These are phyloP conservation scores for Ophiognomonia clavigignenti-juglandacearum DNA, from an alignment of 2,329 filamentous ascomycete genomes.

Conservation along the genomic window DNA sequence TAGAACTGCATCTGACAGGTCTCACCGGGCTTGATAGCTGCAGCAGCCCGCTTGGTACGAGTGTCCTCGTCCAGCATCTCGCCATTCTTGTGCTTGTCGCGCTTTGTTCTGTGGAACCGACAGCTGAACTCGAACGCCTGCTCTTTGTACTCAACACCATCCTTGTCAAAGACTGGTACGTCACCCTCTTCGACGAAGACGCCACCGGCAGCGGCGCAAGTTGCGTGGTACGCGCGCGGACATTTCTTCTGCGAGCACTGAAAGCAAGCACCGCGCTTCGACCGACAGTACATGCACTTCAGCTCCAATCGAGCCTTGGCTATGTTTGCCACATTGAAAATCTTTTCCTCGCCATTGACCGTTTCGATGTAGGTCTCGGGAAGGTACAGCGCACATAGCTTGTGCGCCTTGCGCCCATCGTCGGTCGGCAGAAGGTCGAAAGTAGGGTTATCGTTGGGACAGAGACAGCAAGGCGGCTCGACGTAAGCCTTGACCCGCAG, in stretches of 20 bases:
- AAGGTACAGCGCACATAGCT: conserved; percentile 83
- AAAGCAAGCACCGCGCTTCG: conserved; percentile 92
- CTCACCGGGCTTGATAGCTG: conserved; percentile 64
- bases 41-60: conserved; percentile 64
- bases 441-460: conserved; percentile 81
- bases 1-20: conserved; percentile 83
- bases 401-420: conserved; percentile 81
- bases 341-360: conserved; percentile 64
- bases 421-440: conserved; percentile 83
- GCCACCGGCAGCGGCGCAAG: conserved; percentile 86
- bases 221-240: conserved; percentile 87
- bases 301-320: conserved; percentile 83
- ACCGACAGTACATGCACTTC: conserved; percentile 92
- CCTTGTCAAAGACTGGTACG: conserved; percentile 82
- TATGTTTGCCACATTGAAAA: conserved; percentile 76
- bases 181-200: conserved; percentile 86
- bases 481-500: conserved; percentile 66
- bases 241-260: conserved; percentile 96
- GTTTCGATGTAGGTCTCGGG: conserved; percentile 84
- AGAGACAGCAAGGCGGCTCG: conserved; percentile 82
- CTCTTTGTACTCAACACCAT: conserved; percentile 88
- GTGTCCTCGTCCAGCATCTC: conserved; percentile 66
- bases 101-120: conserved; percentile 86
- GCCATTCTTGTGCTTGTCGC: conserved; percentile 69
- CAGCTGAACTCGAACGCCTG: conserved; percentile 91